Percentiles rank a stretch among this genome's conserved stretches.
Evolutionary conservation across 2,329 filamentous ascomycete species (phyloP).

Genomic region (Phoma sp.): DNA sequence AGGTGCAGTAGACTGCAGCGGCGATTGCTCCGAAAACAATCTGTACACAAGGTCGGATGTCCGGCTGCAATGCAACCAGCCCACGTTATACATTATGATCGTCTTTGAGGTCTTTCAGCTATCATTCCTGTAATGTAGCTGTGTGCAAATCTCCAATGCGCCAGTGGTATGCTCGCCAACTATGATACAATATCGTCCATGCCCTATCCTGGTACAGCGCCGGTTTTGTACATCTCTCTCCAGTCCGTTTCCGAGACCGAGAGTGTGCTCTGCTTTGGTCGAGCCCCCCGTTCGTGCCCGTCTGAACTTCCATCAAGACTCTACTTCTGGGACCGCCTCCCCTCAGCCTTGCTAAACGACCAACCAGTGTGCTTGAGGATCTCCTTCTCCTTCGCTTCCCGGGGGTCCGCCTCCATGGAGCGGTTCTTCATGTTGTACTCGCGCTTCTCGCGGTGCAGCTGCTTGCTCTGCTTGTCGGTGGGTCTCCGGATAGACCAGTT

Average conservation of each 20-base stretch:
- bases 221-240: constrained; percentile 9
- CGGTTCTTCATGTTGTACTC: constrained; percentile 22
- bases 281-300: background rate
- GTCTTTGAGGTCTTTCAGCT: background rate
- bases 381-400: constrained; percentile 34
- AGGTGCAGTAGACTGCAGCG: too few relatives aligned
- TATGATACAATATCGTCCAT: constrained; percentile 25
- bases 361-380: constrained; percentile 39
- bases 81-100: too few relatives aligned
- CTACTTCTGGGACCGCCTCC: background rate
- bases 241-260: background rate
- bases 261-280: background rate
- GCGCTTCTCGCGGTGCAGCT: constrained; percentile 31
- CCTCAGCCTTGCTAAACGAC: constrained; percentile 20
- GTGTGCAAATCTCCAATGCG: constrained; percentile 19
- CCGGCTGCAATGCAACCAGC: too few relatives aligned
- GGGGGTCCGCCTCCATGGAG: constrained; percentile 27
- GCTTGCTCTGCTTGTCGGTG: constrained; percentile 40
- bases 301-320: background rate
- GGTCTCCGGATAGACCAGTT: constrained; percentile 35
- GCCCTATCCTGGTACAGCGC: background rate
- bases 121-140: background rate
- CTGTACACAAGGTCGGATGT: too few relatives aligned
- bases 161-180: constrained; percentile 29
- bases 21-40: too few relatives aligned